Percentiles rank a stretch among this genome's conserved stretches.
Conservation (phyloP, 1,284 basidiomycete genomes). For the Coniferiporia sulphurascens region DNA sequence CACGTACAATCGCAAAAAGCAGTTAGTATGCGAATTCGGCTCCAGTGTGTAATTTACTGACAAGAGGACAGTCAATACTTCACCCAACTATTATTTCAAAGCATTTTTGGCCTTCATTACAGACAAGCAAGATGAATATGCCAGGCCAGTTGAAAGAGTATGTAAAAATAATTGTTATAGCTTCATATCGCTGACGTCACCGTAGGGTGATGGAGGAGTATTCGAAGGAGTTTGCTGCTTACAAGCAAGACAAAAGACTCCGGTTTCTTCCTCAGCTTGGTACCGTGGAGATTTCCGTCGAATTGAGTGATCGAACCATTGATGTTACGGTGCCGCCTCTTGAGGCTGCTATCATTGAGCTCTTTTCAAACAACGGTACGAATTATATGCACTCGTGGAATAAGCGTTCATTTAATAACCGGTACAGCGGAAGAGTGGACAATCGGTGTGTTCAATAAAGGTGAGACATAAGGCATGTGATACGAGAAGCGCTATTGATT, state of each 20-base stretch:
- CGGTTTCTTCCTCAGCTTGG: constrained; percentile 86
- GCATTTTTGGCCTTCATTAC: constrained; percentile 89
- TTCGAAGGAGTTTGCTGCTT: constrained; percentile 66
- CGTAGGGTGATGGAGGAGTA: constrained; percentile 71
- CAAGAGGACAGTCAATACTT: constrained; percentile 50
- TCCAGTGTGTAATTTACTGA: constrained; percentile 7
- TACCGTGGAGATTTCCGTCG: constrained; percentile 71
- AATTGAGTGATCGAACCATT: constrained; percentile 74
- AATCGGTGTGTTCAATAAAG: neutral
- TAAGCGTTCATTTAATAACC: neutral
- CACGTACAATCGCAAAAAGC: constrained; percentile 72
- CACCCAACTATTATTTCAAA: constrained; percentile 88
- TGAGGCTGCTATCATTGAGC: constrained; percentile 84
- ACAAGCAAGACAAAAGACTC: constrained; percentile 88
- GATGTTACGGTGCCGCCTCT: constrained; percentile 78
- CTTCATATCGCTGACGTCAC: constrained; percentile 9
- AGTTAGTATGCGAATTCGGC: constrained; percentile 38
- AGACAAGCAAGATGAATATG: constrained; percentile 68
- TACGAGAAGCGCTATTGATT: neutral
- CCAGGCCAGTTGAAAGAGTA: constrained; percentile 80
- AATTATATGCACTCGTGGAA: constrained; percentile 1
- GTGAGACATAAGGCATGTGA: neutral
- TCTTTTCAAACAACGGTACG: constrained; percentile 70
- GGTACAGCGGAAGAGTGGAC: neutral
- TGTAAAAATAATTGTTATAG: constrained; percentile 5